phyloP scores from a whole-genome alignment of 345 rosid species.

The Sisymbrium altissimum region DNA sequence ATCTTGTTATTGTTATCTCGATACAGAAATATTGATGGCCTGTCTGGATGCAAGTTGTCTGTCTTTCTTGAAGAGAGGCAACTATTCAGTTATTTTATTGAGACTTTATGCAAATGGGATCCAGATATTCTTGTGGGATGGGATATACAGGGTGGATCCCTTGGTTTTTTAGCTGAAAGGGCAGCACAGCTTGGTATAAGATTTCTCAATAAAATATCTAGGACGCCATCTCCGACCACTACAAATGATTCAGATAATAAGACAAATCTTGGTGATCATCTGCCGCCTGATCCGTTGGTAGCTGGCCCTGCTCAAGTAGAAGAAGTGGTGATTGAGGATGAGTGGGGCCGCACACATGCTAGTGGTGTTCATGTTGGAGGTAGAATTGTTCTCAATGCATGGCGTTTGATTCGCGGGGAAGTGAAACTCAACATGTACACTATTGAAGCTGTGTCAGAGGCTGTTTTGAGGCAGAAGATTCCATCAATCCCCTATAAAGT shows the following conservation, averaged over 20 bases:
- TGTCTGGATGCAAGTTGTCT: constrained; percentile 54
- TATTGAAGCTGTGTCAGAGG: constrained; percentile 75
- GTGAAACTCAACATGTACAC: constrained; percentile 83
- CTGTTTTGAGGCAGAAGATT: constrained; percentile 75
- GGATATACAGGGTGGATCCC: constrained; percentile 92
- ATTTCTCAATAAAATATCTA: constrained; percentile 69
- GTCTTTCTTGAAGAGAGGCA: constrained; percentile 64
- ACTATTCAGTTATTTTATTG: constrained; percentile 51
- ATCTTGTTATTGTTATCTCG: constrained; percentile 14
- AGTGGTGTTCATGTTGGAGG: constrained; percentile 94
- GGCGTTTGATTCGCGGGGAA: constrained; percentile 89
- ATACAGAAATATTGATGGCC: constrained; percentile 71
- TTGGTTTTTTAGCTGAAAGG: constrained; percentile 95
- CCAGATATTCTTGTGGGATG: constrained; percentile 90
- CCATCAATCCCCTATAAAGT: constrained; percentile 65
- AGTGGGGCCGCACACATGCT: constrained; percentile 98
- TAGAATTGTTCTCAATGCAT: constrained; percentile 80
- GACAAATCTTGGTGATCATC: constrained; percentile 36
- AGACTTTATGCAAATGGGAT: constrained; percentile 53
- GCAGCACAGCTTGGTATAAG: constrained; percentile 89
- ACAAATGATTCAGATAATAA: constrained; percentile 36
- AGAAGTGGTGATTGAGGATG: constrained; percentile 74
- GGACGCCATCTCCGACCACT: constrained; percentile 54
- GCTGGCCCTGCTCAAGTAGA: constrained; percentile 42
- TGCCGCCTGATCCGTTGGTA: constrained; percentile 38